Conservation (phyloP, 108 stramenopile species). For the Nitzschia sp. region DNA sequence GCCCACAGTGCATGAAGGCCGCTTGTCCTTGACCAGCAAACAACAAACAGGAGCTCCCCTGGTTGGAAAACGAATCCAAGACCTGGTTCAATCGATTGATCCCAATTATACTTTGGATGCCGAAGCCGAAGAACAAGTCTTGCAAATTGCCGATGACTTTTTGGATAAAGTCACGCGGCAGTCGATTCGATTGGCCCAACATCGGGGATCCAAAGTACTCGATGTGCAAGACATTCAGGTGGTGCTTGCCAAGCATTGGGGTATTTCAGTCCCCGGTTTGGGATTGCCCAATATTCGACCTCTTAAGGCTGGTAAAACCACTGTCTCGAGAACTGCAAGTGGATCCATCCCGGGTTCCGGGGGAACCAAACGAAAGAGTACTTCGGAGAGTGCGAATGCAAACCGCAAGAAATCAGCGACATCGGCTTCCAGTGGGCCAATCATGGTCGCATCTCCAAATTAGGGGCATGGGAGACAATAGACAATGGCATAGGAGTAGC, state of each 20-base stretch:
- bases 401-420: not conserved
- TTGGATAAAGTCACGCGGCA: slow-evolving; percentile 70
- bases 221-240: slow-evolving; percentile 82
- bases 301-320: slow-evolving; percentile 21
- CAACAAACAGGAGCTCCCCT: slow-evolving; percentile 53
- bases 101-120: slow-evolving; percentile 72
- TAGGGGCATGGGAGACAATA: not conserved
- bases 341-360: not conserved
- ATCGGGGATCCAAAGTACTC: slow-evolving; percentile 66
- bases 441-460: not conserved
- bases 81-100: slow-evolving; percentile 64
- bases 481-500: not conserved
- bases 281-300: slow-evolving; percentile 47
- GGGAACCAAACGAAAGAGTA: slow-evolving; percentile 11
- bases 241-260: slow-evolving; percentile 77
- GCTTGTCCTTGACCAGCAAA: slow-evolving; percentile 27
- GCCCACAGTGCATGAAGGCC: slow-evolving; percentile 50
- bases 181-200: slow-evolving; percentile 62
- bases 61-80: slow-evolving; percentile 60
- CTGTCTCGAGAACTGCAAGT: not conserved
- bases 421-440: not conserved
- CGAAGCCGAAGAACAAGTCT: slow-evolving; percentile 73
- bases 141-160: slow-evolving; percentile 80
- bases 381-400: not conserved
- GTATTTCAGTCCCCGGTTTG: slow-evolving; percentile 77